These are phyloP conservation scores for Acephala macrosclerotiorum DNA, from an alignment of 2,329 filamentous ascomycete genomes.

Conservation along the genomic window DNA sequence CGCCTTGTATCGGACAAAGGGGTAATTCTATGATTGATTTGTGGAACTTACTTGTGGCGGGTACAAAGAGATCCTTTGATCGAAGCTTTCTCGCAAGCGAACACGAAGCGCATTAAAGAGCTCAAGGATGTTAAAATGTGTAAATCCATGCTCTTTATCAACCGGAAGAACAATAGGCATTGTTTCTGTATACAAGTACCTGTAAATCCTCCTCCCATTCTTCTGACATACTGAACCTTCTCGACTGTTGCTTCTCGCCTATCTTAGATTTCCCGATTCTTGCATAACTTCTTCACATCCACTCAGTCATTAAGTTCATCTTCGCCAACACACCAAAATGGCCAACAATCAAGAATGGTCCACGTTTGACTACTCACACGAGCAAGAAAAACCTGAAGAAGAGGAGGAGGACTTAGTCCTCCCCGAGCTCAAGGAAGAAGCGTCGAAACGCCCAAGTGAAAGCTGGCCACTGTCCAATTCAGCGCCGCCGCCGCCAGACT, in stretches of 20 bases:
- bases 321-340: neutral
- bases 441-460: neutral
- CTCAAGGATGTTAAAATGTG: neutral
- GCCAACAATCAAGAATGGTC: neutral
- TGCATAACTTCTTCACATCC: neutral
- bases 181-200: neutral
- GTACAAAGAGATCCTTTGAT: neutral
- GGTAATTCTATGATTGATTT: neutral
- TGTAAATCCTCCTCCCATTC: neutral
- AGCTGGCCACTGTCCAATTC: neutral
- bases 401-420: neutral
- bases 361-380: neutral
- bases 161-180: neutral
- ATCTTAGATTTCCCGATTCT: neutral
- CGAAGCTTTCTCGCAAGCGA: neutral
- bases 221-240: neutral
- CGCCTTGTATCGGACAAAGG: neutral
- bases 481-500: neutral
- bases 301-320: neutral
- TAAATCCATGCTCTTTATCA: neutral
- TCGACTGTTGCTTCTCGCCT: neutral
- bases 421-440: neutral
- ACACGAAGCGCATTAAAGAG: neutral
- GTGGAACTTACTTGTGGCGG: no score
- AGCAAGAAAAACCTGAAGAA: neutral